A percentile compares a stretch with the other conserved stretches of the same genome.
phyloP scores from a whole-genome alignment of 2,329 filamentous ascomycete genomes.

The Phaeosphaeria sp. region DNA sequence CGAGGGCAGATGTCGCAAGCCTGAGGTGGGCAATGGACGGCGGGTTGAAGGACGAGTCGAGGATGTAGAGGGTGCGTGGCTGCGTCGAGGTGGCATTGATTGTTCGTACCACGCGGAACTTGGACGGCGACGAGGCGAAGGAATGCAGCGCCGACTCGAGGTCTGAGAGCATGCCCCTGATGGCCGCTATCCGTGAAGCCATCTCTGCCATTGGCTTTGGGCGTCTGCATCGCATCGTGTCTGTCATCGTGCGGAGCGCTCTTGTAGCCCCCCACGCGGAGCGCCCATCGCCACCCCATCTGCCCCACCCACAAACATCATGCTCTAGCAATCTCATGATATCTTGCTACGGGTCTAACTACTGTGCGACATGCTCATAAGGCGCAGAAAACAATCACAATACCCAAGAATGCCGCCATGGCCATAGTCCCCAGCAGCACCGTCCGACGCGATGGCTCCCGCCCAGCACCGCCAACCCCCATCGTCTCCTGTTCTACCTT shows the following conservation, averaged over 20 bases:
- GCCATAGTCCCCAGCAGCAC: constrained; percentile 5
- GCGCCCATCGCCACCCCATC: no score
- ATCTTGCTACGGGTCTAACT: no score
- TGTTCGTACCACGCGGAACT: constrained; percentile 45
- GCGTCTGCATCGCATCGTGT: not conserved
- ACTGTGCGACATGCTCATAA: no score
- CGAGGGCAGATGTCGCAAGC: constrained; percentile 62
- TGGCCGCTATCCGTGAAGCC: constrained; percentile 33
- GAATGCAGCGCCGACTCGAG: constrained; percentile 40
- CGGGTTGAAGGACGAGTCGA: constrained; percentile 72
- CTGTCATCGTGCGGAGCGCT: no score
- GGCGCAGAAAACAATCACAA: not conserved
- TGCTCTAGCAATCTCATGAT: no score
- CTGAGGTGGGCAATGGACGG: constrained; percentile 66
- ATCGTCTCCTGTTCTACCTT: constrained; percentile 7
- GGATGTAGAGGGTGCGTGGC: constrained; percentile 62
- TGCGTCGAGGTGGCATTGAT: constrained; percentile 39
- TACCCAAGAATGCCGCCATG: not conserved
- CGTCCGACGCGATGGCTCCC: not conserved
- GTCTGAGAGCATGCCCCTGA: constrained; percentile 40
- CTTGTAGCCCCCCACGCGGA: no score
- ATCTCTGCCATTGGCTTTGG: constrained; percentile 28
- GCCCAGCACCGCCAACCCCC: not conserved
- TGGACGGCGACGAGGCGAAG: constrained; percentile 41
- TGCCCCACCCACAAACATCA: no score